Percentiles rank a stretch among this genome's conserved stretches.
phyloP scores from a whole-genome alignment of 805 yeast genomes.

The Millerago galiae region DNA sequence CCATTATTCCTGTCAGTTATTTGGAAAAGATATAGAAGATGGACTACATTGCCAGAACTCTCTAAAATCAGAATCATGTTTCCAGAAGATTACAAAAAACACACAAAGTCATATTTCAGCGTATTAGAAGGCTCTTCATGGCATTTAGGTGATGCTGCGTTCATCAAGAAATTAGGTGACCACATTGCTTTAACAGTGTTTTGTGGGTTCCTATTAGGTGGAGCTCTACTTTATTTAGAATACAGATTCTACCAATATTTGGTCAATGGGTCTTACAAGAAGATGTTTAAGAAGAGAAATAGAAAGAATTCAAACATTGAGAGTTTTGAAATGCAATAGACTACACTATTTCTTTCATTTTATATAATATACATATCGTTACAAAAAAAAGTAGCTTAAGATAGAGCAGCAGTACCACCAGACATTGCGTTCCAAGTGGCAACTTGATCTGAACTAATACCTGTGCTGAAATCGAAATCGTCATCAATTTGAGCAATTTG shows the following conservation, averaged over 20 bases:
- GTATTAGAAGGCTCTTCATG: slow-evolving; percentile 84
- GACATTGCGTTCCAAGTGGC: slow-evolving; percentile 45
- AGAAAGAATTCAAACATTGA: slow-evolving; percentile 23
- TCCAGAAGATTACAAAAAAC: slow-evolving; percentile 67
- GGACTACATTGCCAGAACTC: slow-evolving; percentile 57
- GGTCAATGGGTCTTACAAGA: slow-evolving; percentile 10
- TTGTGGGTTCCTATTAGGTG: slow-evolving; percentile 59
- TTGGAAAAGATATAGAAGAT: slow-evolving; percentile 82
- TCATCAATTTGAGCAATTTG: slow-evolving; percentile 59
- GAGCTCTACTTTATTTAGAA: slow-evolving; percentile 38
- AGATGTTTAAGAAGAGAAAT: slow-evolving; percentile 18
- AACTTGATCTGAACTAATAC: slow-evolving; percentile 53
- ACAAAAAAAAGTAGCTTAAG: neutral
- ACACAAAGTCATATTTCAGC: slow-evolving; percentile 57
- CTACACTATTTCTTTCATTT: no score
- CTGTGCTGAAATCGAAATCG: slow-evolving; percentile 39
- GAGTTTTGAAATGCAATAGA: slow-evolving; percentile 13
- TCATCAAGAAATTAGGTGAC: slow-evolving; percentile 64
- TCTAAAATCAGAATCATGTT: slow-evolving; percentile 63
- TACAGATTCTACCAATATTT: slow-evolving; percentile 39
- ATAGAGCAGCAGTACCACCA: slow-evolving; percentile 39
- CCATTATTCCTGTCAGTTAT: slow-evolving; percentile 81
- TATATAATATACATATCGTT: neutral
- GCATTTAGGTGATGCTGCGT: slow-evolving; percentile 84
- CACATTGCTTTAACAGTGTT: slow-evolving; percentile 70